Base-by-base conservation (phyloP, 768 basidiomycete genomes). In the Pleurotus salmoneostramineus region DNA sequence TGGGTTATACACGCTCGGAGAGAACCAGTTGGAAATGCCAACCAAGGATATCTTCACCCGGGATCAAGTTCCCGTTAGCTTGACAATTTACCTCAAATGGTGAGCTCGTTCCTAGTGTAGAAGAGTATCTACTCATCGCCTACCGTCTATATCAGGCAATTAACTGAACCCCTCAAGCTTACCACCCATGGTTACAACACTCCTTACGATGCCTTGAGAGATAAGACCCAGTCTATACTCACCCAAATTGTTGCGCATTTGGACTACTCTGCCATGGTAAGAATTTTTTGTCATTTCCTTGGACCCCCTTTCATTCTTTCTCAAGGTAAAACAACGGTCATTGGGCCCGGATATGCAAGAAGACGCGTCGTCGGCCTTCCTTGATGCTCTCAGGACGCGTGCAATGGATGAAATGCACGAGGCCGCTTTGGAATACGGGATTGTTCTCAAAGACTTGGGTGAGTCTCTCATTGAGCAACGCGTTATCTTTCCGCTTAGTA, bases 21-120 rank as follows among this genome's bases (percentile, higher is more conserved):
- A 93, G 68, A 91, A 89, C 63, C 91, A 93, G 68, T 68, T 90
- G 32, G 91, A 92, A 68, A 88, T 92, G 87, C 90, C 91, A 3
- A 92, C 90, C 6, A 92, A 92, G 71, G 89, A 91, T 62, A 91
- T 91, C 63, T 93, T 89, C 71, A 92, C 92, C 2, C 84, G 89
- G 42, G 91, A 92, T 63, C 91, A 93, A 73, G 91, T 92, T 6
- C 91, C 91, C 31, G 91, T 92, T 59, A 83, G 85, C 71, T 72
- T 93, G 68, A 91, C 87, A 4, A 87, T 93, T 60, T 93, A 92
- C 67, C 77, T 93, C 50, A 91, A 93, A 69, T 93, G 89, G 59
- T 60, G 37, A 54, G 54, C 44, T 15, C 17, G 11, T n/a, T 59
- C n/a, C 3, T 50, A 8, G n/a, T 12, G n/a, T 40, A 1, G 17